Conservation (phyloP, 805 yeast genomes). For the Priceomyces castillae region DNA sequence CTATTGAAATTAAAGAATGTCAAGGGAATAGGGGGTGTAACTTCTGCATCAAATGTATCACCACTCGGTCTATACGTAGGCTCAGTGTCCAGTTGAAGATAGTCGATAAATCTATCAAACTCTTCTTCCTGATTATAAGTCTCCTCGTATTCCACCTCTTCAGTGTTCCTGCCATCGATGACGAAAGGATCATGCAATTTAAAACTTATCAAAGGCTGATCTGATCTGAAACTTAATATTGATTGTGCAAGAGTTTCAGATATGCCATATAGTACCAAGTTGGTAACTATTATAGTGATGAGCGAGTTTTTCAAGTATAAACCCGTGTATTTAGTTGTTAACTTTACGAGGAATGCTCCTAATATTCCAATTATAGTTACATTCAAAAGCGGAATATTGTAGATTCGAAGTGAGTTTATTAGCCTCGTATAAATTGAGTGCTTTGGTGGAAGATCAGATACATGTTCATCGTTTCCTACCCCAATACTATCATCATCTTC, state of each 20-base stretch:
- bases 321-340: conserved; percentile 57
- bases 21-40: conserved; percentile 5
- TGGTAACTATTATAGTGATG: conserved; percentile 77
- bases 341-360: conserved; percentile 47
- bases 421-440: conserved; percentile 16
- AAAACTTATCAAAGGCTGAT: conserved; percentile 22
- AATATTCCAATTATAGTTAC: conserved; percentile 50
- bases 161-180: conserved; percentile 12
- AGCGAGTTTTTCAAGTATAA: conserved; percentile 64
- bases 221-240: conserved; percentile 33
- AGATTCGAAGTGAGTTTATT: conserved; percentile 35
- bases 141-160: conserved; percentile 7
- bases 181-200: conserved; percentile 14
- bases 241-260: conserved; percentile 90
- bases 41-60: conserved; percentile 5
- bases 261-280: conserved; percentile 79
- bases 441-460: background rate
- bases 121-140: conserved; percentile 17
- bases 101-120: conserved; percentile 28
- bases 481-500: conserved; percentile 11
- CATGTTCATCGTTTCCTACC: conserved; percentile 1
- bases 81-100: conserved; percentile 29
- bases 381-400: conserved; percentile 56
- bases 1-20: conserved; percentile 62
- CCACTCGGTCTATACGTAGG: conserved; percentile 1